These are phyloP conservation scores for Ophiostoma sp. DNA, from an alignment of 2,329 filamentous ascomycete species.

Conservation along the genomic window DNA sequence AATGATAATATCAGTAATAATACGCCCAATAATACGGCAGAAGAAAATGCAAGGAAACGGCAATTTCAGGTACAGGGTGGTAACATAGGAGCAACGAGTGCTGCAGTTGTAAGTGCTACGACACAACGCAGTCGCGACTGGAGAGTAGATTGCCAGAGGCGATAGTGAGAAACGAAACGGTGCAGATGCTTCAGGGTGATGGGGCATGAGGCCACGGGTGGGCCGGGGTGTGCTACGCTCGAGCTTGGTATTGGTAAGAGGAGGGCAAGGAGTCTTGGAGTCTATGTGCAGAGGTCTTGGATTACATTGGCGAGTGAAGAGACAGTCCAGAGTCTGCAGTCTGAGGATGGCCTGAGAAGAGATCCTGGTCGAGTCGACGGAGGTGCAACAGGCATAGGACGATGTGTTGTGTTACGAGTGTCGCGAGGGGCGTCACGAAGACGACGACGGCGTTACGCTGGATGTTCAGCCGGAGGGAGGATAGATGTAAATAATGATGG, in stretches of 20 bases:
- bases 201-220: constrained; percentile 23
- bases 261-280: background rate
- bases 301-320: background rate
- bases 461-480: background rate
- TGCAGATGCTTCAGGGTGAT: constrained; percentile 23
- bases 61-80: background rate
- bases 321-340: background rate
- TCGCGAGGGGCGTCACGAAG: background rate
- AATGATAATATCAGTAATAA: background rate
- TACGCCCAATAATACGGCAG: background rate
- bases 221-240: constrained; percentile 14
- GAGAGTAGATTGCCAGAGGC: background rate
- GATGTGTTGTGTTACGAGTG: background rate
- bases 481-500: background rate
- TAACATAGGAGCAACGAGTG: background rate
- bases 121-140: background rate
- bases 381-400: background rate
- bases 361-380: background rate
- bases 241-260: constrained; percentile 1
- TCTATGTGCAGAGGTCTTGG: background rate
- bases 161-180: background rate
- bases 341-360: background rate
- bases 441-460: constrained; percentile 1
- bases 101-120: background rate
- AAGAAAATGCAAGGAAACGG: background rate